phyloP scores from a whole-genome alignment of 176 grass and related monocot genomes.

The Juncus effusus region DNA sequence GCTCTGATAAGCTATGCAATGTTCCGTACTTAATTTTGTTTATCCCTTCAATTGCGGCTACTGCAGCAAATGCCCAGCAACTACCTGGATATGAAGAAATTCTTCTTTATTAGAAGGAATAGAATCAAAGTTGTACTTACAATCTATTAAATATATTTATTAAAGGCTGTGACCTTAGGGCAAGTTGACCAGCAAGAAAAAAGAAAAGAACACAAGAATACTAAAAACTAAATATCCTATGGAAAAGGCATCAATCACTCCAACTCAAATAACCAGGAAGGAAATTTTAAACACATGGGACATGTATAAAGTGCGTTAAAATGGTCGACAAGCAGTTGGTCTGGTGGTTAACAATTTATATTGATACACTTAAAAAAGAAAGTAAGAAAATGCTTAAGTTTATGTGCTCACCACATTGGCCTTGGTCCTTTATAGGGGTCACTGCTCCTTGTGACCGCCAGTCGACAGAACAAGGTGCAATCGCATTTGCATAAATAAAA shows the following conservation, averaged over 20 bases:
- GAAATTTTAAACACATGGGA: too few species aligned
- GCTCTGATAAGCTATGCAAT: constrained; percentile 30
- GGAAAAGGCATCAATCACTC: too few species aligned
- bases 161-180: too few species aligned
- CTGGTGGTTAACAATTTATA: not conserved
- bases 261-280: too few species aligned
- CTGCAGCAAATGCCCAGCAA: constrained; percentile 44
- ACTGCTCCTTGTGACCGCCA: constrained; percentile 21
- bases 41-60: constrained; percentile 37
- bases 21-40: constrained; percentile 32
- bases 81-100: constrained; percentile 24
- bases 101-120: not conserved
- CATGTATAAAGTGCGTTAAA: too few species aligned
- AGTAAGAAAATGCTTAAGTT: not conserved
- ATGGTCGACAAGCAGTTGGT: not conserved
- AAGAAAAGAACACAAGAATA: too few species aligned
- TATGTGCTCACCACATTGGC: constrained; percentile 28
- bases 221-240: too few species aligned
- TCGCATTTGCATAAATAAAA: constrained; percentile 14
- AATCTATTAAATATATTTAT: too few species aligned
- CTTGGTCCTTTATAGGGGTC: constrained; percentile 27
- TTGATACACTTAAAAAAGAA: too few species aligned
- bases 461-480: constrained; percentile 7
- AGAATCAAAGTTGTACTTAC: not conserved
- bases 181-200: too few species aligned